Evolutionary conservation across 345 rosid species (phyloP).

Genomic region (Arabis alpina): DNA sequence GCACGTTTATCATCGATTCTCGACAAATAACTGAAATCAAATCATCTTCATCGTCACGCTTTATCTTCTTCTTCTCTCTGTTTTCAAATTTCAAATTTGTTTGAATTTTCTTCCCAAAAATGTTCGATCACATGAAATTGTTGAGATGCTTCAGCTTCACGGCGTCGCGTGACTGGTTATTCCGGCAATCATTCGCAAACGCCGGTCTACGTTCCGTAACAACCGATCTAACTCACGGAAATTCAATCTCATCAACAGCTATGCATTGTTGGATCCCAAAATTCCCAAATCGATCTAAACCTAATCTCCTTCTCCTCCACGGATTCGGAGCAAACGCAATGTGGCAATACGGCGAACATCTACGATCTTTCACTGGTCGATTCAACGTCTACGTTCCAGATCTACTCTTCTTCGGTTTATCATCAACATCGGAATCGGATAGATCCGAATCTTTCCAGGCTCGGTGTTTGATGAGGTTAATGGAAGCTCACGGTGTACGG

Average conservation of each 20-base stretch:
- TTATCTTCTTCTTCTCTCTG: constrained; percentile 19
- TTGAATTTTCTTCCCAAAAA: not conserved
- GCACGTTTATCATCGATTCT: constrained; percentile 12
- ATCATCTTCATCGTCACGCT: not conserved
- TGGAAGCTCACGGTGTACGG: constrained; percentile 57
- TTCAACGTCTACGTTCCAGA: constrained; percentile 83
- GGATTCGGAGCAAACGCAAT: constrained; percentile 83
- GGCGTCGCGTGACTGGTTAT: constrained; percentile 62
- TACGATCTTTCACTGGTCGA: constrained; percentile 55
- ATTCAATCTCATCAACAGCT: constrained; percentile 43
- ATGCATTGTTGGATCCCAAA: constrained; percentile 84
- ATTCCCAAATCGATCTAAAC: constrained; percentile 40
- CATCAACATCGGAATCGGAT: constrained; percentile 53
- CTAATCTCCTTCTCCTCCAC: constrained; percentile 67
- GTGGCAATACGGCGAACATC: constrained; percentile 76
- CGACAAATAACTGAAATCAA: constrained; percentile 17
- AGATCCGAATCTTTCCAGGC: constrained; percentile 74
- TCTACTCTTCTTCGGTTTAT: constrained; percentile 69
- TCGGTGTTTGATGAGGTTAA: constrained; percentile 52
- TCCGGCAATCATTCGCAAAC: constrained; percentile 56
- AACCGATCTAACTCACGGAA: constrained; percentile 58
- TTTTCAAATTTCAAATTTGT: not conserved
- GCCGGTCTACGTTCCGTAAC: constrained; percentile 60
- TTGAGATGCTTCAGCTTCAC: constrained; percentile 66
- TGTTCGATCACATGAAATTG: constrained; percentile 41